Conservation (phyloP, 805 yeast species). For the Metschnikowia cubensis region DNA sequence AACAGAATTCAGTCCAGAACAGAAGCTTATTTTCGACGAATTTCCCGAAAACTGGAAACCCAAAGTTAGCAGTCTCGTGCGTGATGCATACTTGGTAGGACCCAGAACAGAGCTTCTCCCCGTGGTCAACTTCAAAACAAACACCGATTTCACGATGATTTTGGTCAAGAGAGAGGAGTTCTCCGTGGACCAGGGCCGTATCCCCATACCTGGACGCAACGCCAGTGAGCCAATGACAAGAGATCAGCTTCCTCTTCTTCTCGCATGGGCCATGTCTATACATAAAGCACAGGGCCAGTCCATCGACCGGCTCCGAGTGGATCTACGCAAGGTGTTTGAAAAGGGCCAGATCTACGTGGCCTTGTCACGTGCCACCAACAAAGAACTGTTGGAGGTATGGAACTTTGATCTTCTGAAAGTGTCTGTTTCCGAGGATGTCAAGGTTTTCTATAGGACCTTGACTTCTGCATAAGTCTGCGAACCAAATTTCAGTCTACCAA, state of each 20-base stretch:
- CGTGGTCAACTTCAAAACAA: constrained; percentile 43
- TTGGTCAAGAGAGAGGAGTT: constrained; percentile 35
- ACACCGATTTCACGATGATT: constrained; percentile 27
- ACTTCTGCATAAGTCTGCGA: background rate
- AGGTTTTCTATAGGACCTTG: constrained; percentile 58
- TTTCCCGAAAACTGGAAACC: constrained; percentile 14
- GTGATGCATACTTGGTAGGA: constrained; percentile 9
- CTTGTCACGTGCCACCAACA: constrained; percentile 77
- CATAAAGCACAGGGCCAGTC: constrained; percentile 97
- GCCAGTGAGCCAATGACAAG: constrained; percentile 8
- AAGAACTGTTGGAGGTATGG: constrained; percentile 77
- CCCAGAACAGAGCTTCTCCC: constrained; percentile 31
- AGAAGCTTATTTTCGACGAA: constrained; percentile 3
- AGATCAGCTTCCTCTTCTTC: constrained; percentile 73
- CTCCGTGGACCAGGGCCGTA: constrained; percentile 27
- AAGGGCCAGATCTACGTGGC: constrained; percentile 97
- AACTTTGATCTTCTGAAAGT: constrained; percentile 67
- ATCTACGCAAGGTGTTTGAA: constrained; percentile 73
- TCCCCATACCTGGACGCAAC: background rate
- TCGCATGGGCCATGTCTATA: constrained; percentile 96
- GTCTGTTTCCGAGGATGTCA: constrained; percentile 66
- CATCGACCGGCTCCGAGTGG: constrained; percentile 69
- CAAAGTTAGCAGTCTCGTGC: constrained; percentile 10
- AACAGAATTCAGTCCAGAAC: constrained; percentile 4
- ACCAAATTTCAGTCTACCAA: too few relatives aligned